Evolutionary conservation across 352 stramenopile species (phyloP).

Genomic region (Phytophthora europaea): DNA sequence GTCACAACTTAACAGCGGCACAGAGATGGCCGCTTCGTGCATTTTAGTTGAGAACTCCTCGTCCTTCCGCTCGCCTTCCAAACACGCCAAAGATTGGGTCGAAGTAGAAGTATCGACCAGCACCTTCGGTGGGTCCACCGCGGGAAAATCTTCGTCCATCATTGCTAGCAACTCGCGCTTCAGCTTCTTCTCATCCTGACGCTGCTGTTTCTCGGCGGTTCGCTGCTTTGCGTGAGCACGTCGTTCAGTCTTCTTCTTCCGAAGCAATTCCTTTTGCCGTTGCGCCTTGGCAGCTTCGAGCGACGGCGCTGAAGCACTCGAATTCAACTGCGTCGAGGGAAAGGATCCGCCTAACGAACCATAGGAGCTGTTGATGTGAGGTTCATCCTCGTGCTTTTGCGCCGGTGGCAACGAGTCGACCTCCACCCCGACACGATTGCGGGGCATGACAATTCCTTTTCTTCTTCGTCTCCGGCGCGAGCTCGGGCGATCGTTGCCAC

Average conservation of each 20-base stretch:
- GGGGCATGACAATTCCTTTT: constrained; percentile 23
- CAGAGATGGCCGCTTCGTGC: not conserved
- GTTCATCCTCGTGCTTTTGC: constrained; percentile 27
- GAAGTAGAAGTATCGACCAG: constrained; percentile 7
- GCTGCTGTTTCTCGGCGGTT: constrained; percentile 30
- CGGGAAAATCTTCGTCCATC: constrained; percentile 18
- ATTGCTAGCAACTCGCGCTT: constrained; percentile 21
- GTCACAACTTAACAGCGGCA: not conserved
- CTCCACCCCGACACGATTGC: constrained; percentile 40
- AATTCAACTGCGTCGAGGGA: constrained; percentile 4
- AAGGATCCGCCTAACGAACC: constrained; percentile 7
- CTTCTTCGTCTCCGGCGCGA: too few species aligned
- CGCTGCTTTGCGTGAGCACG: constrained; percentile 57
- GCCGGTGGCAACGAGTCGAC: constrained; percentile 3
- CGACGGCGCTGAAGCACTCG: constrained; percentile 12
- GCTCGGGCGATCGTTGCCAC: too few species aligned
- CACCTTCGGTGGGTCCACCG: not conserved
- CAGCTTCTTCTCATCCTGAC: constrained; percentile 33
- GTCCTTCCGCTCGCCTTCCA: not conserved
- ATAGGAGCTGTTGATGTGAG: constrained; percentile 12
- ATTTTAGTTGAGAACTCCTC: not conserved
- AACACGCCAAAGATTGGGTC: constrained; percentile 3
- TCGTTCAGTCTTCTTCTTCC: constrained; percentile 63
- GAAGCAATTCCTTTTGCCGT: constrained; percentile 55
- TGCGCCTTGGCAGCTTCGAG: constrained; percentile 39